Evolutionary conservation across 2,329 filamentous ascomycete genomes (phyloP), one percentile per base, ranked within the genome.

Genomic region (Arthrinium puccinioides): DNA sequence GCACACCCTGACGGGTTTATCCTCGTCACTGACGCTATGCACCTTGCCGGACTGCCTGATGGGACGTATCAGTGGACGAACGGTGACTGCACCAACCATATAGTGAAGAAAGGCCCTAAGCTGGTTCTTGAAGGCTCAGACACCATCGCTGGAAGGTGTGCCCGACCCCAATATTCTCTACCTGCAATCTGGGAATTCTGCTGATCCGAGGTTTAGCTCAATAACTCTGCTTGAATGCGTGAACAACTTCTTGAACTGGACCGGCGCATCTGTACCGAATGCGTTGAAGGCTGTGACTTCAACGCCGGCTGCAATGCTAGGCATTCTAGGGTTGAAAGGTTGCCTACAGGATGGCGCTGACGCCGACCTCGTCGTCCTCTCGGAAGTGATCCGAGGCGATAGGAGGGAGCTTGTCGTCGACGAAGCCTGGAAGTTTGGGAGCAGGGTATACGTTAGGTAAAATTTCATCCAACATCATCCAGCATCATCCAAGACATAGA

Each of bases 11-110:
- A 82, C 5, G 89, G 89, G 1, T 81, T 92, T 52, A 84, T 95
- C 42, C 75, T 96, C 6, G 88, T 96, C 30, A 95, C 89, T 0
- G 89, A 96, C 59, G 88, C 88, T 5, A 94, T 94, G 87, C 81
- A 86, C 48, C 72, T 94, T 13, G 82, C 86, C 15, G 89, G 89
- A 1, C 69, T 94, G 37, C 83, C 84, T 0, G 88, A 95, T 51
- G 89, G 89, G 4, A 72, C 76, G 3, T 94, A 95, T 55, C 76
- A 82, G 44, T 94, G 87, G 87, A 89, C 80, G 5, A 94, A 95
- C 50, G 77, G 77, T 6, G 71, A 74, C 39, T 62, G 63, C 19
- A 69, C 69, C 31, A 71, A 71, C 45, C 68, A 64, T 24, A 78
- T 83, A 45, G 61, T 84, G 42, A 90, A 90, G 64, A 76, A 74